These are phyloP conservation scores for Mrakiaceae sp. DNA, from an alignment of 1,284 basidiomycete genomes.

Conservation along the genomic window DNA sequence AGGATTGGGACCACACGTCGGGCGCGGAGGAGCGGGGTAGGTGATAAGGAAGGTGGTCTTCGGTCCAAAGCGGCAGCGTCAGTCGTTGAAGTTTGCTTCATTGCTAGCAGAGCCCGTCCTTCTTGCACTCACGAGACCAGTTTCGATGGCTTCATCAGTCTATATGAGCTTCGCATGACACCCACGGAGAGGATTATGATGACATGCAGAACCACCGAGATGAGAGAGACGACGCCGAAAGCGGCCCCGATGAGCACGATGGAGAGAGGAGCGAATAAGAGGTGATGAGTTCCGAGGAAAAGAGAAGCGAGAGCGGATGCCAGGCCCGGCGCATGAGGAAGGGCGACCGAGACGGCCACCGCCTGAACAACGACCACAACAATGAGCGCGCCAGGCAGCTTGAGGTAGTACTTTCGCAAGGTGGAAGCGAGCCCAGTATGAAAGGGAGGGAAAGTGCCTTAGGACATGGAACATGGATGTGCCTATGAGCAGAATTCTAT, in stretches of 20 bases:
- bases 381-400: not conserved
- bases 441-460: conserved; percentile 14
- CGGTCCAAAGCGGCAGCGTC: not conserved
- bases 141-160: too few relatives aligned
- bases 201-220: not conserved
- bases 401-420: not conserved
- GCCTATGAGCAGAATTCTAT: not conserved
- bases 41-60: not conserved
- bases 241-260: conserved; percentile 15
- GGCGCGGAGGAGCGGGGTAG: conserved; percentile 14
- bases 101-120: not conserved
- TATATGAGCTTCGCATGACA: not conserved
- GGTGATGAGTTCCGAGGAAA: conserved; percentile 14
- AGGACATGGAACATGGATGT: not conserved
- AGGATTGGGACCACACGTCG: conserved; percentile 45
- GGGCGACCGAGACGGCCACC: not conserved
- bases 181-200: not conserved
- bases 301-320: conserved; percentile 1
- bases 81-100: not conserved
- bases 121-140: not conserved
- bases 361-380: not conserved
- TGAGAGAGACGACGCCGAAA: conserved; percentile 12
- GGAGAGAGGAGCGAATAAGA: conserved; percentile 15
- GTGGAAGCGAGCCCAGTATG: not conserved
- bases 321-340: not conserved